Conservation (phyloP, 2,329 filamentous ascomycete genomes). For the Beauveria sp. region DNA sequence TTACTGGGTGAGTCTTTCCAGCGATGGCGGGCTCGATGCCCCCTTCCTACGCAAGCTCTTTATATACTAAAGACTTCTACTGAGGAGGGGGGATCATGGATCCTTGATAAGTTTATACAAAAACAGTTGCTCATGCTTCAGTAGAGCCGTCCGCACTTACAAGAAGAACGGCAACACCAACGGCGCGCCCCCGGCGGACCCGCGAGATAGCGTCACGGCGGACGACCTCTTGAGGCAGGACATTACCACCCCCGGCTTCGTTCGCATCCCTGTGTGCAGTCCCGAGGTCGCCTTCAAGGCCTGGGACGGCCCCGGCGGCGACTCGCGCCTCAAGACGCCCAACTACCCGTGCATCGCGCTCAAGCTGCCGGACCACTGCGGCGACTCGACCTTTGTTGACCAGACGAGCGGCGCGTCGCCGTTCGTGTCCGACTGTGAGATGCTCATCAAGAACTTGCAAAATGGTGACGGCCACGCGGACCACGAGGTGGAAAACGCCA, state of each 20-base stretch:
- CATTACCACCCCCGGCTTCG: background rate
- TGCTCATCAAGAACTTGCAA: background rate
- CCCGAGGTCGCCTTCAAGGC: background rate
- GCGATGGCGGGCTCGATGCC: no score
- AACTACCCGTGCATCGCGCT: slow-evolving; percentile 28
- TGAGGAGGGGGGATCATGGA: no score
- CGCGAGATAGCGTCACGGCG: background rate
- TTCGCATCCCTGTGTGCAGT: background rate
- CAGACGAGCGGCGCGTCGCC: background rate
- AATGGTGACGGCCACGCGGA: background rate
- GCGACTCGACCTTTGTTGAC: slow-evolving; percentile 22
- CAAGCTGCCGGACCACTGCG: slow-evolving; percentile 20
- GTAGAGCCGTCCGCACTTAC: no score
- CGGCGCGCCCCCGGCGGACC: background rate
- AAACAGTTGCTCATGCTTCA: no score
- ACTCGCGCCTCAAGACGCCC: slow-evolving; percentile 1
- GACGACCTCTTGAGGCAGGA: background rate
- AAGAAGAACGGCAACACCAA: background rate
- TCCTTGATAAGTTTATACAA: no score
- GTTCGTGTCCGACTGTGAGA: background rate
- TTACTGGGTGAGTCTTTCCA: no score
- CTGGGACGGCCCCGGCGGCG: background rate
- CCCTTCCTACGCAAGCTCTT: no score
- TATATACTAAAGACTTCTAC: no score
- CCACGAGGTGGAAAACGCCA: background rate